phyloP scores from a whole-genome alignment of 179 eudicot genomes.

The Actinidia polygama region DNA sequence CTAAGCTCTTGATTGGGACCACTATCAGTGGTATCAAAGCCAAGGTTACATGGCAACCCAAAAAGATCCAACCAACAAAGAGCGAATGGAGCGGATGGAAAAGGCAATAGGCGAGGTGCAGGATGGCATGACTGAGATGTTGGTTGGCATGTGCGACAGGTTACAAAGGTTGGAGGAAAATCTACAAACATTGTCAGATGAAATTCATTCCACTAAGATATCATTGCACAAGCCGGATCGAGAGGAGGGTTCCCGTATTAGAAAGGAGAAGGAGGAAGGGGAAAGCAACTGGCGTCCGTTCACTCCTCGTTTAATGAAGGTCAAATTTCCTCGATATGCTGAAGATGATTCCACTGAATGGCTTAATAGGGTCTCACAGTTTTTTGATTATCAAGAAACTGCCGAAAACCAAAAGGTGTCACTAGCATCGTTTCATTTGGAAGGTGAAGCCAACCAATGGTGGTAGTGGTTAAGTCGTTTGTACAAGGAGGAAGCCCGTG shows the following conservation, averaged over 20 bases:
- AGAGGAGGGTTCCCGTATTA: neutral
- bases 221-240: neutral
- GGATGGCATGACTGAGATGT: neutral
- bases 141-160: neutral
- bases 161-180: neutral
- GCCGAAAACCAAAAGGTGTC: neutral
- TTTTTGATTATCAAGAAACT: neutral
- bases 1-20: neutral
- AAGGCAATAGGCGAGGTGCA: neutral
- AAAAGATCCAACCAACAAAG: slow-evolving; percentile 1
- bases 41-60: neutral
- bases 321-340: neutral
- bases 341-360: neutral
- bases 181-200: neutral
- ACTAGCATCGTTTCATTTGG: neutral
- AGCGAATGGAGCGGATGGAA: neutral
- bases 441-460: neutral
- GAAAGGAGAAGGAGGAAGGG: neutral
- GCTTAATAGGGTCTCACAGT: neutral
- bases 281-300: too few relatives aligned
- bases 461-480: neutral
- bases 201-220: neutral
- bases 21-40: slow-evolving; percentile 6
- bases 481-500: neutral
- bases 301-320: neutral